Base-by-base conservation (phyloP, 164 flowering plant genomes). In the Hamamelis virginiana region DNA sequence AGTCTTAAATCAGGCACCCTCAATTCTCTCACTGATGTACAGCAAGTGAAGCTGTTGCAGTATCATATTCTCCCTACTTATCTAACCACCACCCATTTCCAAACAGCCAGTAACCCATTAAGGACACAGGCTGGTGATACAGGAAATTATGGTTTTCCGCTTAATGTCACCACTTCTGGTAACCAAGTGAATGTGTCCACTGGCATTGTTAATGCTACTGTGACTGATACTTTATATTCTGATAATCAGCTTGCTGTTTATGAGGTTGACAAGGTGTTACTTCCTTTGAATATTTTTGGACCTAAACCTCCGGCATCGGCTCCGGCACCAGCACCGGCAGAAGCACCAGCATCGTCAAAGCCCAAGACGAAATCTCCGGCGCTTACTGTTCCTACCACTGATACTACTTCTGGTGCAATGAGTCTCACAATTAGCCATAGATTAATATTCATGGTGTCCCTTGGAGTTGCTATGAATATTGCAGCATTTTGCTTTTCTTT, bases 91-190 rank as follows among this genome's bases (percentile, higher is more conserved):
- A 52, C 91, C 3, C 85, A 84, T 65, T 91, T 96, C 75, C 94
- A 91, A 58, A 93, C 96, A 0, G 82, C 84, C 15, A 92, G 91
- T 77, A 95, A 95, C 70, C 99, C 98, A 0, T 57, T 93, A 21
- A 58, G 90, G 15, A 92, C 99, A 0, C 92, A 89, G 51, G 98
- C 98, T 4, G 96, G 97, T 12, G 72, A 80, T 70, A 74, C 71
- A 56, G 59, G 52, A n/a, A 56, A 66, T 3, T 84, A 82, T 0
- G 75, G 74, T 70, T 90, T 79, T 33, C 93, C 91, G 0, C 71
- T 96, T 12, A 93, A 90, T 69, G 81, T 96, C 21, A 89, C 94
- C 9, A 84, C 91, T 3, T 58, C 80, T 0, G 95, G 90, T 21
- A 87, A 72, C 66, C 75, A 75, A 22, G 95, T 93, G 21, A 91